Evolutionary conservation across 129 eudicot genomes (phyloP), one percentile per base, ranked within the genome.

Genomic region (Pseudognaphalium luteoalbum): DNA sequence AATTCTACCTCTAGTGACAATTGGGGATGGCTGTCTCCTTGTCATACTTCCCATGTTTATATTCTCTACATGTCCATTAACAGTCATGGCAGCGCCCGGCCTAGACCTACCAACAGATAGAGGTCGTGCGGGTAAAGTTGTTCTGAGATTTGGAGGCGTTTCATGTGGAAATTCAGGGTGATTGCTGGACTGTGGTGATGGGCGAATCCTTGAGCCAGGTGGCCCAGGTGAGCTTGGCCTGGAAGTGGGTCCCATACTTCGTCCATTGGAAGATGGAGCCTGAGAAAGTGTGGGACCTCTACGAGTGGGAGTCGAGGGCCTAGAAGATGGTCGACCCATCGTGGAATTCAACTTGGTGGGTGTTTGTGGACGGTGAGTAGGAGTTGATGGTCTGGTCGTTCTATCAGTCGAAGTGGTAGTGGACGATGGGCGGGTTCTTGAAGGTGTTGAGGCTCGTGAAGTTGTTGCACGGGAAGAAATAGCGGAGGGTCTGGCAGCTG

Each of bases 221-320:
- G 93, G 72, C 89, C 72, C 25, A 37, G 97, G 96, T 68, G 96
- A 88, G 89, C 92, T 91, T 51, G 96, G 92, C 19, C 97, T 91
- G 44, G 97, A 91, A 72, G 68, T 28, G 96, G 82, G 66, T 16
- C 86, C 81, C 57, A 51, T 68, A 67, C 15, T 82, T 12, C 91
- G 86, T 44, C 89, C 96, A 80, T 85, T 91, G 12, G 87, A 78
- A n/a, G 82, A 63, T 22, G 56, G 34, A 9, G 77, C 65, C 47
- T 90, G 92, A 33, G 89, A 79, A 39, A 89, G 88, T 65, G 86
- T 82, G 22, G 82, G 42, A 71, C 67, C 82, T 59, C 97, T 86
- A 61, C 96, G 93, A 30, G 96, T 92, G 42, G 97, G 96, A 70
- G 96, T 92, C 69, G 96, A 89, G 64, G 97, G 87, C 74, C 97